A percentile compares a stretch with the other conserved stretches of the same genome.
phyloP scores from a whole-genome alignment of 176 grass and related monocot genomes.

The Oryza meridionalis region DNA sequence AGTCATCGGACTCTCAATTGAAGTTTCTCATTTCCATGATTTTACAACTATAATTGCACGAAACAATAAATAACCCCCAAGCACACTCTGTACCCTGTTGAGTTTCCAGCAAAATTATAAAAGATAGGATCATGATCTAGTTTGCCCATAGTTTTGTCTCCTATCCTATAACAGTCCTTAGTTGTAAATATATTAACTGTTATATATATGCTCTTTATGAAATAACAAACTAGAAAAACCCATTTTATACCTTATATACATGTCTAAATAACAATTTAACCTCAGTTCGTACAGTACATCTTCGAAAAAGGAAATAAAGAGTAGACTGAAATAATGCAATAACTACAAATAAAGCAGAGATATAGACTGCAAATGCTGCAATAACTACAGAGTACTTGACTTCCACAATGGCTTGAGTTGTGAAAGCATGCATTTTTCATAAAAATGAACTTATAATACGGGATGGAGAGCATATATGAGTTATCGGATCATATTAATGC shows the following conservation, averaged over 20 bases:
- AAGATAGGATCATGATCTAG: neutral
- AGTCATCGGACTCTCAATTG: neutral
- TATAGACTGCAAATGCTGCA: neutral
- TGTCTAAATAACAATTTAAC: neutral
- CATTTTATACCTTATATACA: neutral
- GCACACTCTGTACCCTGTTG: neutral
- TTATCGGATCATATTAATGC: neutral
- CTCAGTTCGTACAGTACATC: neutral
- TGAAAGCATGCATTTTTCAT: neutral
- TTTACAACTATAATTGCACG: neutral
- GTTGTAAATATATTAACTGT: neutral
- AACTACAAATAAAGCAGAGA: neutral
- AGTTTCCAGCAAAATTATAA: neutral
- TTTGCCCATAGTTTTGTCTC: neutral
- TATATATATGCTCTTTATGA: neutral
- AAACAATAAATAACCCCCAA: neutral
- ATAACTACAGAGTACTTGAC: neutral
- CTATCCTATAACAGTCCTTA: neutral
- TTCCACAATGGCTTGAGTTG: neutral
- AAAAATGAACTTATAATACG: neutral
- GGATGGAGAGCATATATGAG: neutral
- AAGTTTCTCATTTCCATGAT: neutral
- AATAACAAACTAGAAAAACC: neutral
- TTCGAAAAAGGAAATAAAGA: neutral
- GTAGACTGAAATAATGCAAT: neutral